phyloP scores from a whole-genome alignment of 176 grass and related monocot species.

The Thinopyrum elongatum region DNA sequence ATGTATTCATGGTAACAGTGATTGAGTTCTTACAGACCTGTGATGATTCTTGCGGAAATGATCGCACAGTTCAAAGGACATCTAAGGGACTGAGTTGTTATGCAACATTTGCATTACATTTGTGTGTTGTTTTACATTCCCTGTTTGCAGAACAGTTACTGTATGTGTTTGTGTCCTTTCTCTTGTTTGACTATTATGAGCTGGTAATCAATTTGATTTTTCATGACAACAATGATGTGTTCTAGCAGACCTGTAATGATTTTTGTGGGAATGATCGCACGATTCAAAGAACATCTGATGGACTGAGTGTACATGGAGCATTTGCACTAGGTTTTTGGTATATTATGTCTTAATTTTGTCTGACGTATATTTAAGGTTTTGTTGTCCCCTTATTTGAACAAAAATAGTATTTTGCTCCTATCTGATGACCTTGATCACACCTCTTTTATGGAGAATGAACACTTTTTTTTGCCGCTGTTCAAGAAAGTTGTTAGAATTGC shows the following conservation, averaged over 20 bases:
- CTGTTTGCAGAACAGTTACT: neutral
- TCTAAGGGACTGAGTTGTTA: slow-evolving; percentile 24
- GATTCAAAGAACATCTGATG: slow-evolving; percentile 70
- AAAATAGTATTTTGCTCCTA: neutral
- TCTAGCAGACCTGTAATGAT: slow-evolving; percentile 84
- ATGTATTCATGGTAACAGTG: slow-evolving; percentile 23
- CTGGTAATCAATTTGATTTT: neutral
- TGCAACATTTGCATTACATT: neutral
- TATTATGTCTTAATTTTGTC: neutral
- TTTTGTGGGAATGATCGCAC: slow-evolving; percentile 60
- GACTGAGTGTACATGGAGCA: slow-evolving; percentile 36
- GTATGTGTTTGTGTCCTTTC: neutral
- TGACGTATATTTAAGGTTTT: neutral
- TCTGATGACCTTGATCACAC: neutral
- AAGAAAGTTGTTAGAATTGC: too few relatives aligned
- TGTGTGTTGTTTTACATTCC: neutral
- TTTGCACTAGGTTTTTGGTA: neutral
- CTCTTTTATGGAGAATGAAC: too few relatives aligned
- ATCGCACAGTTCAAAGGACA: slow-evolving; percentile 69
- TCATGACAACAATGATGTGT: slow-evolving; percentile 26
- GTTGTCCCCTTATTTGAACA: neutral
- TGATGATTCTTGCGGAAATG: slow-evolving; percentile 86
- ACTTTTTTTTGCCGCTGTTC: too few relatives aligned
- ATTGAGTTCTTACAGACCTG: slow-evolving; percentile 75
- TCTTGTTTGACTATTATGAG: neutral